Evolutionary conservation across 129 eudicot species (phyloP).

Genomic region (Artemisia annua): DNA sequence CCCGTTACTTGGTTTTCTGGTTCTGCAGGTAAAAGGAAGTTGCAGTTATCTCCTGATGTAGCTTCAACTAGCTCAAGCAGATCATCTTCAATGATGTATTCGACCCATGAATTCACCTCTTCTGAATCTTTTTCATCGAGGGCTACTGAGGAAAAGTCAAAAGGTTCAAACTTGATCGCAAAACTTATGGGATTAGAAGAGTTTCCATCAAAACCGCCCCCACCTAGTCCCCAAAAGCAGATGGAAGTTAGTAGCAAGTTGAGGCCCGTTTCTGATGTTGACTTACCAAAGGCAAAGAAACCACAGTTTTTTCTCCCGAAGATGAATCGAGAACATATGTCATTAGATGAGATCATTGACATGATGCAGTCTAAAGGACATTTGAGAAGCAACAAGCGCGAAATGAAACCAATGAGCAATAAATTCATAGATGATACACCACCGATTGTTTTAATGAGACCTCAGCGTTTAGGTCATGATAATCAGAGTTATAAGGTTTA

Average conservation of each 20-base stretch:
- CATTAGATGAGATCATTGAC: conserved; percentile 49
- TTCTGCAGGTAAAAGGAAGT: conserved; percentile 35
- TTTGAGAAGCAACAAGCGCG: conserved; percentile 35
- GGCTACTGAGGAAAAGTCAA: conserved; percentile 47
- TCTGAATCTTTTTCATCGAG: conserved; percentile 52
- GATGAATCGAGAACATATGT: conserved; percentile 41
- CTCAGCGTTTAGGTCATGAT: conserved; percentile 39
- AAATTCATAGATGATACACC: conserved; percentile 37
- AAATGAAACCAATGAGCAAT: conserved; percentile 24
- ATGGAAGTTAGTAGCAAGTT: conserved; percentile 32
- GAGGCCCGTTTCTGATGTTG: conserved; percentile 52
- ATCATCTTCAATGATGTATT: conserved; percentile 53
- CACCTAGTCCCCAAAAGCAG: conserved; percentile 26
- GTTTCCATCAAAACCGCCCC: conserved; percentile 39
- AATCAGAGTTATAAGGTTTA: conserved; percentile 25
- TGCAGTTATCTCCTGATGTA: conserved; percentile 40
- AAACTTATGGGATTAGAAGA: conserved; percentile 90
- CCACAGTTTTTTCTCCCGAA: conserved; percentile 36
- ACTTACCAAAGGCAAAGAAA: conserved; percentile 51
- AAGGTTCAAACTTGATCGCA: conserved; percentile 60
- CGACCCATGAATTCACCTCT: conserved; percentile 57
- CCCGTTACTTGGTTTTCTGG: conserved; percentile 3
- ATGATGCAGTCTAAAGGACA: conserved; percentile 56
- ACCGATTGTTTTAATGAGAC: conserved; percentile 74
- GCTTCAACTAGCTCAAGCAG: conserved; percentile 79